Evolutionary conservation across 257 asterid species (phyloP), one percentile per base, ranked within the genome.

Genomic region (Solanum dulcamara): DNA sequence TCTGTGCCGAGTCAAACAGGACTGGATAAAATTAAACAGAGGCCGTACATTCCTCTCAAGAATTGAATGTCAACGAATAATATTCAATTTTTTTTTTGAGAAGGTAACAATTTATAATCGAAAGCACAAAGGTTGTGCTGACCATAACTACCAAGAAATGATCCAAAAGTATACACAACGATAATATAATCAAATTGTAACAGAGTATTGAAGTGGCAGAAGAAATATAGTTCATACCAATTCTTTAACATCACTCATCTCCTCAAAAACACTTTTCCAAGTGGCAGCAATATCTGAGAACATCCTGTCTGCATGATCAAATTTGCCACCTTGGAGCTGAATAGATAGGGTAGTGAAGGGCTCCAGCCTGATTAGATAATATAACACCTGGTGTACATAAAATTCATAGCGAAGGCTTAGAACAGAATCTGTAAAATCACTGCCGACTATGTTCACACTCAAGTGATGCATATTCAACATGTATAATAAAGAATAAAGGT

Each of bases 241-340:
- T 87, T 96, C 99, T 87, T 96, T 96, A 68, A 96, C 96, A 83
- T 96, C 99, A 87, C 98, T 96, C 98, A 96, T 96, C 90, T 96
- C 99, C 92, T 95, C 99, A 37, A 95, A 95, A 90, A 96, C 97
- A 87, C 99, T 98, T 88, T 88, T 91, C 99, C 99, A 96, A 24
- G 99, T 95, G 62, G 97, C 97, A 91, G 90, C 90, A 87, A 96
- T 92, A 90, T 96, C 98, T 22, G 92, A 91, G 88, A 96, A 96
- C 99, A 96, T 93, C 90, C 99, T 94, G 89, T 96, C 99, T 84
- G 98, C 98, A 88, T 96, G 99, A 92, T 96, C 99, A 83, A 96
- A 96, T 87, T 92, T 95, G 87, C 98, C 99, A 67, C 99, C 99
- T 95, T 96, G 99, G 79, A 96, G 97, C 89, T 96, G 99, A 89